Conservation (phyloP, 257 asterid species). For the Fraxinus cuspidata region DNA sequence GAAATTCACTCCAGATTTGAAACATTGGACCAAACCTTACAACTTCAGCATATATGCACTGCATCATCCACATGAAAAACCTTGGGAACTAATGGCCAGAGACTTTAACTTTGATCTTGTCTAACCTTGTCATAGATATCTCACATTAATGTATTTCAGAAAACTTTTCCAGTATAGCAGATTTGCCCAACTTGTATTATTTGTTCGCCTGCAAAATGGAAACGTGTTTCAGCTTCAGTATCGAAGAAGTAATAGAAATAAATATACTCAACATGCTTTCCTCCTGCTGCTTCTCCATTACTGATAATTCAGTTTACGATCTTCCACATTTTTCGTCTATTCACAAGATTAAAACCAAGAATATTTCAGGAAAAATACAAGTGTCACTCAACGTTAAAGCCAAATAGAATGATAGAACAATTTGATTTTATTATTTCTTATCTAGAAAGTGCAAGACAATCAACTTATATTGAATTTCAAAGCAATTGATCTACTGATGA, state of each 20-base stretch:
- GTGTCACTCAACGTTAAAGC: background rate
- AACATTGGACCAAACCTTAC: background rate
- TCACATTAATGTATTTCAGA: background rate
- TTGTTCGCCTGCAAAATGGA: background rate
- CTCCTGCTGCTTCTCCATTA: background rate
- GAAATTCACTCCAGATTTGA: background rate
- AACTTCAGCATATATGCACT: background rate
- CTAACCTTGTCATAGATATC: background rate
- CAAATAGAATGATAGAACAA: background rate
- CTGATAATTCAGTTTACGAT: background rate
- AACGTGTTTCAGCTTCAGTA: background rate
- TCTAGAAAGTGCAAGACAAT: background rate
- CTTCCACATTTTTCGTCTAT: background rate
- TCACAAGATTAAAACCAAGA: background rate
- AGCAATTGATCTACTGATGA: background rate
- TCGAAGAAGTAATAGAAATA: background rate
- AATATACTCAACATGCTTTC: background rate
- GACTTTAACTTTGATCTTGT: background rate
- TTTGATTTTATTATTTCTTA: background rate
- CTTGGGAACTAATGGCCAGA: background rate
- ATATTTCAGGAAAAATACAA: background rate
- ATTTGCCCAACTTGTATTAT: background rate
- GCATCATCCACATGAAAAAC: background rate
- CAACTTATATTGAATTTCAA: background rate
- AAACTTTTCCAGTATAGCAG: background rate